Base-by-base conservation (phyloP, 2,329 filamentous ascomycete genomes). In the Claviceps lovelessii region DNA sequence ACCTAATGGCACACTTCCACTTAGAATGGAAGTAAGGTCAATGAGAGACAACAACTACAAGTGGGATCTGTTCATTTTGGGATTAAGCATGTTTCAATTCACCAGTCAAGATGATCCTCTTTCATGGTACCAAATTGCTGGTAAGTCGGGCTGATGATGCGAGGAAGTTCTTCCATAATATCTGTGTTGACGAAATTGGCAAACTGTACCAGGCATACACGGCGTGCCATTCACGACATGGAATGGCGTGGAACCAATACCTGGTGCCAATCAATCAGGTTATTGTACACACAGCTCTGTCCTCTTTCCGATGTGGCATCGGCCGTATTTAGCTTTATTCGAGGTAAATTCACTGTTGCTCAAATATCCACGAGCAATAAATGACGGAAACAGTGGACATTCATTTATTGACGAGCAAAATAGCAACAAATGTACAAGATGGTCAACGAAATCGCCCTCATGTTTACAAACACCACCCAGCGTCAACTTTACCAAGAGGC, bases 271-370 rank as follows among this genome's bases (percentile, higher is more conserved):
- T 55, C 70, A 74, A 44, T 73, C 77, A 17, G 88, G 88, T 51
- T 94, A 90, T 66, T 94, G 89, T 66, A 80, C 80, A 15, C 89
- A 95, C 68, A 79, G 76, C 29, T 86, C 85, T 1, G 80, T 84
- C 45, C 72, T 93, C 17, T 93, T 95, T 65, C 80, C 85, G 44
- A 78, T 83, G 44, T 94, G 89, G 89, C 89, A 95, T 73, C 80
- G 89, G 51, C 86, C 88, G 1, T 94, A 91, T 67, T 73, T 93
- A 56, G 77, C 75, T 35, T 66, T 81, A 52, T 79, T 79, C 55
- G 79, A 82, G 72, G 79, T 78, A 57, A 56, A 64, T 42, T 1
- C 8, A 33, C 10, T 1, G 33, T 28, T 15, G 8, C 33, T 13
- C n/a, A 49, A 4, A 33, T 33, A 19, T 1, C 9, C 13, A 19